phyloP scores from a whole-genome alignment of 2,329 filamentous ascomycete species.

The Trichoderma sp. region DNA sequence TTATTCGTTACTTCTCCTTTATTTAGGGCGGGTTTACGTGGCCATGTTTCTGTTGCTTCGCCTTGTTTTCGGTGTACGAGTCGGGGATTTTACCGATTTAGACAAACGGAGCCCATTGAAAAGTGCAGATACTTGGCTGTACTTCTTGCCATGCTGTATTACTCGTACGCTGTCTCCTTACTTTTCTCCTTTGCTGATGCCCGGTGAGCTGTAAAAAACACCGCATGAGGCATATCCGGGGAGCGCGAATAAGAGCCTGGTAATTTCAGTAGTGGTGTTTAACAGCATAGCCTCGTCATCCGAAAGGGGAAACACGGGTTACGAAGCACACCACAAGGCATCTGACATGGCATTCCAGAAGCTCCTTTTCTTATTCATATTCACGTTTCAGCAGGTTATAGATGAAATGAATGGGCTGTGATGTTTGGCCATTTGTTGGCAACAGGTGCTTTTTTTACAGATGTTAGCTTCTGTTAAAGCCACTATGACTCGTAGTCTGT shows the following conservation, averaged over 20 bases:
- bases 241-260: not conserved
- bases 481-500: not conserved
- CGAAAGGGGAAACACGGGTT: not conserved
- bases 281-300: not conserved
- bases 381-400: accelerated
- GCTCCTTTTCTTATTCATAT: not conserved
- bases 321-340: not conserved
- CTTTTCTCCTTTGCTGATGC: not conserved
- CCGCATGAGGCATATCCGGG: not conserved
- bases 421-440: not conserved
- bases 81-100: not conserved
- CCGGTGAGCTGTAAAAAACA: not conserved
- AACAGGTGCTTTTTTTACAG: not conserved
- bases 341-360: not conserved
- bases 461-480: not conserved
- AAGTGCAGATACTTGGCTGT: not conserved
- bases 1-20: not conserved
- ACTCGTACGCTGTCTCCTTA: not conserved
- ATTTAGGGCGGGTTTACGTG: not conserved
- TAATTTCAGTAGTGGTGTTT: not conserved
- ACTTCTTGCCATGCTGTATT: not conserved
- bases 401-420: not conserved
- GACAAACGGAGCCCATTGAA: not conserved
- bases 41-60: not conserved
- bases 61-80: not conserved